These are phyloP conservation scores for Phytophthora gonapodyides DNA, from an alignment of 352 stramenopile genomes.

Conservation along the genomic window DNA sequence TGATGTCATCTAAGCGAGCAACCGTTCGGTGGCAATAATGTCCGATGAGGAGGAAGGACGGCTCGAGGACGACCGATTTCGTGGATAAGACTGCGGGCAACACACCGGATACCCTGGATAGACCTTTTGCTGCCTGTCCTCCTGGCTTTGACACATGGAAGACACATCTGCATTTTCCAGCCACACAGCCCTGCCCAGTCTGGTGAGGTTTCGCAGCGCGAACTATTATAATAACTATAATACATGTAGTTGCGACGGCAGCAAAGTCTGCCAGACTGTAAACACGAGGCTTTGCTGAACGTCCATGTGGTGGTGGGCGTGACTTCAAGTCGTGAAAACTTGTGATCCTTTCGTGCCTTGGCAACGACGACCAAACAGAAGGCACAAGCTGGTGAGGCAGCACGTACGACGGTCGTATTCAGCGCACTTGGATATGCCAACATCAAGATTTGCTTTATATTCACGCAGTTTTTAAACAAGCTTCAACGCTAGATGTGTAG, in stretches of 20 bases:
- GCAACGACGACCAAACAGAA: too few relatives aligned
- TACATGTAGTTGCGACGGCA: conserved; percentile 3
- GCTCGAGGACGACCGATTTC: background rate
- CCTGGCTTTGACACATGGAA: conserved; percentile 7
- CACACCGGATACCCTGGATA: conserved; percentile 15
- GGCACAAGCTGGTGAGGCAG: too few relatives aligned
- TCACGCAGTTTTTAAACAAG: background rate
- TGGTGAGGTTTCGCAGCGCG: conserved; percentile 25
- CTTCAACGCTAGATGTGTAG: background rate
- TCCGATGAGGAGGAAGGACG: conserved; percentile 7
- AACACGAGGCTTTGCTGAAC: too few relatives aligned
- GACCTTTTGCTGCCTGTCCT: conserved; percentile 10
- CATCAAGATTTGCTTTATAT: too few relatives aligned
- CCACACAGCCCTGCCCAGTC: conserved; percentile 7
- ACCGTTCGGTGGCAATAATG: too few relatives aligned
- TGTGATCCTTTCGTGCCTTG: too few relatives aligned
- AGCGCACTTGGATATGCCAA: too few relatives aligned
- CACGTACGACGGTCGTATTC: too few relatives aligned
- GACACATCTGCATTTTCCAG: background rate
- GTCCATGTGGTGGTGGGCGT: too few relatives aligned
- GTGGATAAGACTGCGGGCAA: conserved; percentile 14
- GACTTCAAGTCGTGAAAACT: too few relatives aligned
- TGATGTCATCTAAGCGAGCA: too few relatives aligned
- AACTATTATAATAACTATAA: too few relatives aligned
- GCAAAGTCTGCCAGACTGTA: background rate